These are phyloP conservation scores for Arachnopeziza araneosa DNA, from an alignment of 2,329 filamentous ascomycete genomes.

Conservation along the genomic window DNA sequence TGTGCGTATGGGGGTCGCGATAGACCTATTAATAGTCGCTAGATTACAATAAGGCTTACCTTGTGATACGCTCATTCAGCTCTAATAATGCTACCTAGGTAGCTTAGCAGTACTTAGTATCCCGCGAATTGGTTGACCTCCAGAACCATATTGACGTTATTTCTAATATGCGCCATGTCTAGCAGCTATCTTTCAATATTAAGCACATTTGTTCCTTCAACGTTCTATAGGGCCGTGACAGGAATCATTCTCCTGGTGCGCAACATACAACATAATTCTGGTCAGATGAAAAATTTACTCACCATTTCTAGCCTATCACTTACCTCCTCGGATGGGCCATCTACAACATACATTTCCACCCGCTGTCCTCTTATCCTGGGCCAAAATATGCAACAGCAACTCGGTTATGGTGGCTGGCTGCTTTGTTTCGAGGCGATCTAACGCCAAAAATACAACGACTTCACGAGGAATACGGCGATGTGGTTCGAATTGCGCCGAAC, in stretches of 20 bases:
- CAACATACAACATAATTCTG: not conserved
- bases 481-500: not conserved
- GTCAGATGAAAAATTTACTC: not conserved
- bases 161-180: not conserved
- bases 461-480: not conserved
- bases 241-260: not conserved
- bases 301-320: not conserved
- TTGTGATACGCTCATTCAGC: not conserved
- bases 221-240: not conserved
- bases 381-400: not conserved
- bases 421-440: not conserved
- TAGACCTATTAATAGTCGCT: not conserved
- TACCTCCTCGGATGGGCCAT: not conserved
- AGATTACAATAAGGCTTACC: not conserved
- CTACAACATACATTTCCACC: not conserved
- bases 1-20: not conserved
- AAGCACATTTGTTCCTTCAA: not conserved
- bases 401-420: not conserved
- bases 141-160: not conserved
- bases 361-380: not conserved
- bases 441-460: not conserved
- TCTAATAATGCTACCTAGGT: not conserved
- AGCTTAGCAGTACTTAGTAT: not conserved
- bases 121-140: not conserved
- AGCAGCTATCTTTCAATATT: not conserved